Percentiles rank a stretch among this genome's conserved stretches.
Evolutionary conservation across 2,329 filamentous ascomycete species (phyloP).

Genomic region (Aspergillus piperis): DNA sequence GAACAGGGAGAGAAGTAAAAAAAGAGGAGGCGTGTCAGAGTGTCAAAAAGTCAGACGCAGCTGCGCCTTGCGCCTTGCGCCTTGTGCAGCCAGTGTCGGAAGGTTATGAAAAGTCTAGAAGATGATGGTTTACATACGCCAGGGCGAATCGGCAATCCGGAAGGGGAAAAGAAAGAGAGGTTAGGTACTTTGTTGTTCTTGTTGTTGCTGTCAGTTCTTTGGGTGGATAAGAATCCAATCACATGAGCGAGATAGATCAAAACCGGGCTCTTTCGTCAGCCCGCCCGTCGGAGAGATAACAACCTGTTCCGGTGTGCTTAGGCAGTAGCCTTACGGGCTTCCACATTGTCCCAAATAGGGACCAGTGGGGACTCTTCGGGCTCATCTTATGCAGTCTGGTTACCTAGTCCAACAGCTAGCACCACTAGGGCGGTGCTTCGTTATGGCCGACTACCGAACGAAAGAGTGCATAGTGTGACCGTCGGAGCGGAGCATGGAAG

Average conservation of each 20-base stretch:
- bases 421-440: constrained; percentile 2
- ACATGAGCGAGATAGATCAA: constrained; percentile 18
- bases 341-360: background rate
- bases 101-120: constrained; percentile 1
- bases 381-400: background rate
- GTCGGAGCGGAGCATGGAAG: constrained; percentile 3
- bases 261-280: constrained; percentile 16
- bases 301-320: constrained; percentile 12
- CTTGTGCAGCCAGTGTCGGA: background rate
- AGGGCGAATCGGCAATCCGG: background rate
- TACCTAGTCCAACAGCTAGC: background rate
- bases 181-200: background rate
- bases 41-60: background rate
- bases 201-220: background rate
- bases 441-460: background rate
- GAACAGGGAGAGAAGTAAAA: background rate
- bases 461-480: background rate
- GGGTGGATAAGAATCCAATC: constrained; percentile 12
- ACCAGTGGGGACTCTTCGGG: background rate
- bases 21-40: background rate
- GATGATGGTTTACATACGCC: background rate
- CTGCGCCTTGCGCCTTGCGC: background rate
- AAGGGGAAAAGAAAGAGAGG: background rate
- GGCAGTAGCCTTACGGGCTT: background rate
- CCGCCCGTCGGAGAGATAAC: constrained; percentile 22